phyloP scores from a whole-genome alignment of 1,139 yeast species.

The Magnusiomyces suaveolens region DNA sequence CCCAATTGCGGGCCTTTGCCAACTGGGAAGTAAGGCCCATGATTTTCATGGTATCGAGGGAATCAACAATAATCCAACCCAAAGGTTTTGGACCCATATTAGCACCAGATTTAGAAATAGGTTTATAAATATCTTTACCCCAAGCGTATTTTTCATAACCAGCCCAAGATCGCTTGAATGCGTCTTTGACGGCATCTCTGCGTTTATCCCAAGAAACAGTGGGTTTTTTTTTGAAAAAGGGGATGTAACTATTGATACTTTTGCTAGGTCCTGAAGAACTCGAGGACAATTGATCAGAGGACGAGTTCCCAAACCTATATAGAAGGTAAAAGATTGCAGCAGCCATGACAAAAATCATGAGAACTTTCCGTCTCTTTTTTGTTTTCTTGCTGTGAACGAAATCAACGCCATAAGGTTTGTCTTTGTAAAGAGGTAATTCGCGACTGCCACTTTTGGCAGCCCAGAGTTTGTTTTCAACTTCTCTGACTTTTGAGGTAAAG shows the following conservation, averaged over 20 bases:
- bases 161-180: slow-evolving; percentile 69
- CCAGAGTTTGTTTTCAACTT: slow-evolving; percentile 13
- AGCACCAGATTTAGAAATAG: slow-evolving; percentile 51
- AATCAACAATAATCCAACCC: slow-evolving; percentile 93
- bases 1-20: slow-evolving; percentile 63
- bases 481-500: slow-evolving; percentile 11
- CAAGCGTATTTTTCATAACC: slow-evolving; percentile 71
- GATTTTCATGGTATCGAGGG: slow-evolving; percentile 71
- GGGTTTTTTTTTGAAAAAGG: background rate
- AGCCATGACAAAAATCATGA: background rate
- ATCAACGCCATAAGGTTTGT: slow-evolving; percentile 26
- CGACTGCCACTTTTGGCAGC: slow-evolving; percentile 10
- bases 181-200: slow-evolving; percentile 49
- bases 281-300: background rate
- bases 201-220: slow-evolving; percentile 35
- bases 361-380: slow-evolving; percentile 12
- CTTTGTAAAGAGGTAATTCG: slow-evolving; percentile 30
- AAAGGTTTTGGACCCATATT: slow-evolving; percentile 78
- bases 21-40: slow-evolving; percentile 70
- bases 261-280: background rate
- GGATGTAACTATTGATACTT: background rate
- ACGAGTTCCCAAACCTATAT: background rate
- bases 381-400: slow-evolving; percentile 8
- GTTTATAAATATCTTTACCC: slow-evolving; percentile 67
- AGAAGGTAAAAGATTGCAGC: background rate